Conservation (phyloP, 1,284 basidiomycete genomes). For the Trametes pubescens region DNA sequence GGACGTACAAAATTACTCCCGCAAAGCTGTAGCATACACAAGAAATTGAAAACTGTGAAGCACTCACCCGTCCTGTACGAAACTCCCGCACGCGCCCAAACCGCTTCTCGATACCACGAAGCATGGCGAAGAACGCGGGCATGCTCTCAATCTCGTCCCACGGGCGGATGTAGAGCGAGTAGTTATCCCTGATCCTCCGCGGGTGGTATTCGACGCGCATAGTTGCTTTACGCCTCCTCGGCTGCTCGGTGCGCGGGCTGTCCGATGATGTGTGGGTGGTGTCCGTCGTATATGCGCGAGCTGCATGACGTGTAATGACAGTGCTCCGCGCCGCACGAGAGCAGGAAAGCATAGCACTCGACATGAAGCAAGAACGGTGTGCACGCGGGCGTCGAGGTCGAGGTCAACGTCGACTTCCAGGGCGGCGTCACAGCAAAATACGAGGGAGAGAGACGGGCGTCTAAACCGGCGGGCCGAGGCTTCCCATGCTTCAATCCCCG, state of each 20-base stretch:
- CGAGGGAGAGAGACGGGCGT: not conserved
- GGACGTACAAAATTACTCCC: too few relatives aligned
- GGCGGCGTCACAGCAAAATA: constrained; percentile 10
- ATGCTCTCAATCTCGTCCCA: constrained; percentile 50
- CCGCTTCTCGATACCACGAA: constrained; percentile 61
- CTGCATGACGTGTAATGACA: constrained; percentile 6
- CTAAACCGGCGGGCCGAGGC: not conserved
- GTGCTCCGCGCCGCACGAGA: constrained; percentile 4
- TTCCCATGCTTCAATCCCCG: not conserved
- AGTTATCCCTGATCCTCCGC: not conserved
- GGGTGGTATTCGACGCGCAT: not conserved
- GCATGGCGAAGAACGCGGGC: constrained; percentile 56
- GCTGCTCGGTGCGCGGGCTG: not conserved
- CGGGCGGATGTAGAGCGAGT: constrained; percentile 47
- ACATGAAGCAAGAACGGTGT: constrained; percentile 1
- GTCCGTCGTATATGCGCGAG: constrained; percentile 14
- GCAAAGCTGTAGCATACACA: too few relatives aligned
- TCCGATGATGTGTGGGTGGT: constrained; percentile 4
- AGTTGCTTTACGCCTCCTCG: not conserved
- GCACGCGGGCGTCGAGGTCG: not conserved
- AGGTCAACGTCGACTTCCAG: not conserved
- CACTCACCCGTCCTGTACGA: constrained; percentile 54
- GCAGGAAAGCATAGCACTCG: constrained; percentile 5
- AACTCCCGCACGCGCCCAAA: constrained; percentile 63
- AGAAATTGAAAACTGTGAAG: not conserved